Conservation (phyloP, 2,329 filamentous ascomycete species). For the Coniochaeta ligniaria region DNA sequence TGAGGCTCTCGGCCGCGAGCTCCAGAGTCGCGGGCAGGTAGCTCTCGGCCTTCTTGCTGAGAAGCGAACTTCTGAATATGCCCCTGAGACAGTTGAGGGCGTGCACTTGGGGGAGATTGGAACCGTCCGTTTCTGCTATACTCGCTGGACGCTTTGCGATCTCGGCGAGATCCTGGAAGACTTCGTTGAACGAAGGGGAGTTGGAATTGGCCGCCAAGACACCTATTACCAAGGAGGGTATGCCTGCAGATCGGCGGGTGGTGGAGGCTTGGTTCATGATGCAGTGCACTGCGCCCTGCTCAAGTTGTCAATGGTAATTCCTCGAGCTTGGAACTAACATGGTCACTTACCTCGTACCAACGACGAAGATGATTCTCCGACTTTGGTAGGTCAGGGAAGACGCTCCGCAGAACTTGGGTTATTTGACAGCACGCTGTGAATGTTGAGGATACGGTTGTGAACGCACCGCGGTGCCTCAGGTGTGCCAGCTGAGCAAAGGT, state of each 20-base stretch:
- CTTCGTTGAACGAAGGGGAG: conserved; percentile 54
- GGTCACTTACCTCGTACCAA: conserved; percentile 61
- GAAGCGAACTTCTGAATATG: conserved; percentile 75
- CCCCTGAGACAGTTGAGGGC: conserved; percentile 91
- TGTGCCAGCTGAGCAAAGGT: conserved; percentile 78
- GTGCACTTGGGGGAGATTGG: conserved; percentile 82
- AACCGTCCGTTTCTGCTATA: conserved; percentile 51
- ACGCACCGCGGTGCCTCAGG: conserved; percentile 83
- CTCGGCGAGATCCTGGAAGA: conserved; percentile 54
- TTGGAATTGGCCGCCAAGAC: conserved; percentile 62
- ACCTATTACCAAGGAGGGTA: conserved; percentile 79
- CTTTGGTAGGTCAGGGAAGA: conserved; percentile 17
- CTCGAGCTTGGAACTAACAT: neutral
- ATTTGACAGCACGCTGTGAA: conserved; percentile 74
- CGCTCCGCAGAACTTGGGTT: conserved; percentile 37
- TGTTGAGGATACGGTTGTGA: conserved; percentile 85
- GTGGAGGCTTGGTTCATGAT: conserved; percentile 73
- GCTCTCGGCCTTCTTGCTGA: conserved; percentile 65
- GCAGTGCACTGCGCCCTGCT: conserved; percentile 56
- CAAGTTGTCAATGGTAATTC: neutral
- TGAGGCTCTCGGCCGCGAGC: conserved; percentile 73
- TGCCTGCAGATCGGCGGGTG: conserved; percentile 84
- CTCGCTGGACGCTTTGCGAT: conserved; percentile 49
- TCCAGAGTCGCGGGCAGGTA: conserved; percentile 68
- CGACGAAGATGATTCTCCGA: conserved; percentile 43